Base-by-base conservation (phyloP, 208 protist genomes). In the Porcisia hertigi region DNA sequence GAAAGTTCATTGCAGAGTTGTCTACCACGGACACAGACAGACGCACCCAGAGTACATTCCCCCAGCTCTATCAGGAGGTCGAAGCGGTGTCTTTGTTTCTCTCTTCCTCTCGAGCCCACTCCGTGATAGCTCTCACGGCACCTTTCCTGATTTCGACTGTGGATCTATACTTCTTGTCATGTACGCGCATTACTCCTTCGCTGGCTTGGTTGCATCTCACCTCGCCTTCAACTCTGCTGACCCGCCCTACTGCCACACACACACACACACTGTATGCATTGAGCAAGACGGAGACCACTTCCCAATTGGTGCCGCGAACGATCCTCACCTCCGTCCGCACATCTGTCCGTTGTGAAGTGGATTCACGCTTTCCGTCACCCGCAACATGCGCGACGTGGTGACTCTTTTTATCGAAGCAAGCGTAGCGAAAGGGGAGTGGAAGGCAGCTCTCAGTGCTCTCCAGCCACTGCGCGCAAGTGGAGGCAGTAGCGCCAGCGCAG, bases 341-440 rank as follows among this genome's bases (percentile, higher is more conserved):
- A 3, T 30, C 23, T 30, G 36, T 49, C 23, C 9, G 25, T 14
- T 4, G 63, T 49, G 41, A 67, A 49, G 63, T 67, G 39, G 41
- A n/a, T n/a, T 47, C 41, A 49, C 41, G 34, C 63, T 34, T 67
- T 20, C 39, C n/a, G 47, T 36, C 65, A 70, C 45, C 41, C 23
- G 49, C 49, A 34, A 11, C 36, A 76, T 79, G 73, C 75, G 74
- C 3, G 80, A 82, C 72, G 39, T 84, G 11, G 18, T 73, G 3
- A 75, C 70, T 6, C 75, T 84, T 53, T 80, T 80, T 53, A 71
- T 84, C 14, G 79, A 78, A 34, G 73, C 78, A 57, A 82, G 78
- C 54, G 43, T 82, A 25, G 72, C 73, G 23, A 77, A 82, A 36
- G 78, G 78, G 0, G 78, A 82, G 69, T 82, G 78, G 78, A 66